These are phyloP conservation scores for Stemphylium beticola DNA, from an alignment of 2,329 filamentous ascomycete genomes.

Conservation along the genomic window DNA sequence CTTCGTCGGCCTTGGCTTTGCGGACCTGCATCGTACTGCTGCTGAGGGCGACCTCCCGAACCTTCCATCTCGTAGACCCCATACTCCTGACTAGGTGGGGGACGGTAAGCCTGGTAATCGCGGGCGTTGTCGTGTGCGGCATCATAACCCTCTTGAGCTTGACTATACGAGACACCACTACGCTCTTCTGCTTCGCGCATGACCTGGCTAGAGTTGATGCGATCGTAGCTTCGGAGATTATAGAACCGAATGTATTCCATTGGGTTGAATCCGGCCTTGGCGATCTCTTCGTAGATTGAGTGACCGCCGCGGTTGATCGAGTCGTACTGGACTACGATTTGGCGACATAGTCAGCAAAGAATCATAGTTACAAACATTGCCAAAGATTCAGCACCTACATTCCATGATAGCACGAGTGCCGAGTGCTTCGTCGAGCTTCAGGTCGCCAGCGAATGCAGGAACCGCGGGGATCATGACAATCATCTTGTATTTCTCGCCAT, in stretches of 20 bases:
- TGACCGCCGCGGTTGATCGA: constrained; percentile 78
- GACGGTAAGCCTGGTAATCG: constrained; percentile 43
- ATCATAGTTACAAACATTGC: neutral
- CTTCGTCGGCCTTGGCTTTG: constrained; percentile 31
- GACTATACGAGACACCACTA: constrained; percentile 71
- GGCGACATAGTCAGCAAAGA: neutral
- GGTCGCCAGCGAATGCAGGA: constrained; percentile 81
- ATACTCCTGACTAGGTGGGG: constrained; percentile 45
- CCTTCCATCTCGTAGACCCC: constrained; percentile 46
- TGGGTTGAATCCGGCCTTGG: constrained; percentile 70
- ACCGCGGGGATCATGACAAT: constrained; percentile 81
- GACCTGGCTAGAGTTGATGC: constrained; percentile 72
- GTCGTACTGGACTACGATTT: constrained; percentile 68
- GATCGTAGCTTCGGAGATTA: constrained; percentile 83
- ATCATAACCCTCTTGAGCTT: constrained; percentile 69
- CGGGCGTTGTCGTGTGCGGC: constrained; percentile 55
- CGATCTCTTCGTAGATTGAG: constrained; percentile 76
- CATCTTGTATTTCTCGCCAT: constrained; percentile 72
- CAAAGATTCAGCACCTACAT: constrained; percentile 13
- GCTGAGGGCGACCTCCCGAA: constrained; percentile 24
- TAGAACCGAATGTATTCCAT: constrained; percentile 80
- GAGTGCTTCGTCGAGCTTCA: constrained; percentile 73
- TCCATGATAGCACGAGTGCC: constrained; percentile 88
- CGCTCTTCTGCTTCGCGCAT: constrained; percentile 67
- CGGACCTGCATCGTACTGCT: constrained; percentile 27